Evolutionary conservation across 1,284 basidiomycete species (phyloP), one percentile per base, ranked within the genome.

Genomic region (Fereydounia khargensis): DNA sequence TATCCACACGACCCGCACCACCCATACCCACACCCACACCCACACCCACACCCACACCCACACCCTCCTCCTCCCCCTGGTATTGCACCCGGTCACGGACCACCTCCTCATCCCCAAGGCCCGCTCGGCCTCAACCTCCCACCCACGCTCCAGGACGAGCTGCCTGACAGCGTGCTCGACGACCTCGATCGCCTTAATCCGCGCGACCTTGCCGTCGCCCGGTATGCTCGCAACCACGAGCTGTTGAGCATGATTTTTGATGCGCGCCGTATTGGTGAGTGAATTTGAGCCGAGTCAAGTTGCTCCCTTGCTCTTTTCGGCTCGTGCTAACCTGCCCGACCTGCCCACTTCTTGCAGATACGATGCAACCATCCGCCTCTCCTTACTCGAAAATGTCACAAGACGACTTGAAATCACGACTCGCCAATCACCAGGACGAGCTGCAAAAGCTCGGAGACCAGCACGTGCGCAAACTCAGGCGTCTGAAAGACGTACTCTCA

Each of bases 201-300:
- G 13, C 39, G 73, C 2, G 73, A 75, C 38, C 44, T 75, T 7
- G 63, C 70, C 19, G 58, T 63, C 2, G 70, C 71, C 0, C 39
- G 73, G 14, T 75, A 71, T 42, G 62, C 58, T n/a, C 52, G 52
- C 37, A 68, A 73, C 34, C 73, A 75, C 53, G 67, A 69, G 34
- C 51, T 70, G 17, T 42, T 75, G 22, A 61, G 58, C n/a, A 48
- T 51, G 34, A 39, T 75, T 19, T 69, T 75, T 33, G 73, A 72
- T 28, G 62, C 70, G 8, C 45, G 66, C 22, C 43, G 68, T 27
- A 62, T 74, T 19, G 52, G 52, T 60, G 37, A 14, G 51, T 38
- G 5, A 18, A 4, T 28, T 21, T 20, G 3, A n/a, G n/a, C n/a
- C n/a, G n/a, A n/a, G n/a, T n/a, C n/a, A n/a, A n/a, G n/a, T n/a